Evolutionary conservation across 2,329 filamentous ascomycete genomes (phyloP).

Genomic region (Calonectria pseudoreteaudii): DNA sequence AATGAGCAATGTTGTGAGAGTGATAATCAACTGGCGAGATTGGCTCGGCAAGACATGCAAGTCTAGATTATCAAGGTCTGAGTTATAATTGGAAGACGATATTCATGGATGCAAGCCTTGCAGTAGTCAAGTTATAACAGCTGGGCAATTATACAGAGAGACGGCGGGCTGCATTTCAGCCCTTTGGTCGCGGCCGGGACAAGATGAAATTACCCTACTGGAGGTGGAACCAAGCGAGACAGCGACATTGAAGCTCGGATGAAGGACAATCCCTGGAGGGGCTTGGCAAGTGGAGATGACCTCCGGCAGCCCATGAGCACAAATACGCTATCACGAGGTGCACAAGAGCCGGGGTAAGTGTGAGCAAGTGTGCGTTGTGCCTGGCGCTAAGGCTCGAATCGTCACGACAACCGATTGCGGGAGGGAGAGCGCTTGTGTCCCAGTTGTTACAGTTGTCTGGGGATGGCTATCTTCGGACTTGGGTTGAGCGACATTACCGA

Average conservation of each 20-base stretch:
- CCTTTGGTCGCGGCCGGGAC: constrained; percentile 25
- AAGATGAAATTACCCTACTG: constrained; percentile 36
- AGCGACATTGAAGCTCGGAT: constrained; percentile 27
- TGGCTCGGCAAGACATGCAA: constrained; percentile 26
- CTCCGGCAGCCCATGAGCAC: constrained; percentile 15
- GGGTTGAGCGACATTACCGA: constrained; percentile 37
- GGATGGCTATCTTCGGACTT: constrained; percentile 26
- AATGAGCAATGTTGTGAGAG: constrained; percentile 2
- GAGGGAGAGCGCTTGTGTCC: neutral
- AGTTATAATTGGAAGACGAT: constrained; percentile 19
- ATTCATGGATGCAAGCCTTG: constrained; percentile 30
- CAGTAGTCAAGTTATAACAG: neutral
- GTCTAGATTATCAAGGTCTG: constrained; percentile 12
- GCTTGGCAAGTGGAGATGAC: constrained; percentile 36
- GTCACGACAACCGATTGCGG: constrained; percentile 38
- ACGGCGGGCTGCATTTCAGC: constrained; percentile 23
- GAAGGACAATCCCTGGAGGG: constrained; percentile 41
- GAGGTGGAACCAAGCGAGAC: constrained; percentile 38
- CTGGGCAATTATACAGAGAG: neutral
- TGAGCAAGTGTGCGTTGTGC: neutral
- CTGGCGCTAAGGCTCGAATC: constrained; percentile 23
- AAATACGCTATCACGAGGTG: constrained; percentile 19
- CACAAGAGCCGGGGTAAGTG: constrained; percentile 5
- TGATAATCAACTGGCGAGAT: constrained; percentile 31
- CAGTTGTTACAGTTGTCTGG: neutral